Base-by-base conservation (phyloP, 2,329 filamentous ascomycete genomes). In the Helotiales sp. region DNA sequence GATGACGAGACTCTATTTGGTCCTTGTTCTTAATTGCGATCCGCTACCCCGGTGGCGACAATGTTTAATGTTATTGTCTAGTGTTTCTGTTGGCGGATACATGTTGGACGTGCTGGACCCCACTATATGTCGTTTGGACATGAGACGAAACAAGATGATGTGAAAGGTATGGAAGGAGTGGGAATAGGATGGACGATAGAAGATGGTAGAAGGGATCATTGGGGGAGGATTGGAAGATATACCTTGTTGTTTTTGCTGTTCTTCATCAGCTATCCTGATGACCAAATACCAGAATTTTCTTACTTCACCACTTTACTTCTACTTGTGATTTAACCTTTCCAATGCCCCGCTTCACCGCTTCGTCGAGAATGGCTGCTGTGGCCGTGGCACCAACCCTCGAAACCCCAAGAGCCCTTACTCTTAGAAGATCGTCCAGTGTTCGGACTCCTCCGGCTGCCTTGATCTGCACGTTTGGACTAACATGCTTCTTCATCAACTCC, bases 401-500 rank as follows among this genome's bases (percentile, higher is more conserved):
- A 0, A 83, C 80, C 0, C 83, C 82, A 2, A 84, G 60, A 2
- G 75, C 75, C 75, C 80, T 80, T 9, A 82, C 79, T 57, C 78
- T 75, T 17, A 86, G 65, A 38, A 86, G 60, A 61, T 84, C 81
- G 65, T 85, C 81, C 40, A 86, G 65, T 0, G 80, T 84, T 13
- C 82, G 70, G 3, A 86, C 76, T 1, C 82, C 81, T 0, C 82
- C 82, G 0, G 81, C 81, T 0, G 82, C 82, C 69, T 86, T 86
- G 55, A 86, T 76, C 68, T 81, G 78, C 0, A 85, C 75, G 0
- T 70, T 68, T 0, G 74, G 66, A 1, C 73, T 73, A 3, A 75
- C 71, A 38, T 77, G 69, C 52, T 77, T 65, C 48, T 77, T 73
- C 82, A 86, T 86, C 1, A 86, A 63, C 69, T 76, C 76, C 13